Conservation (phyloP, 2,329 filamentous ascomycete genomes). For the Taxawa tesnikishii region DNA sequence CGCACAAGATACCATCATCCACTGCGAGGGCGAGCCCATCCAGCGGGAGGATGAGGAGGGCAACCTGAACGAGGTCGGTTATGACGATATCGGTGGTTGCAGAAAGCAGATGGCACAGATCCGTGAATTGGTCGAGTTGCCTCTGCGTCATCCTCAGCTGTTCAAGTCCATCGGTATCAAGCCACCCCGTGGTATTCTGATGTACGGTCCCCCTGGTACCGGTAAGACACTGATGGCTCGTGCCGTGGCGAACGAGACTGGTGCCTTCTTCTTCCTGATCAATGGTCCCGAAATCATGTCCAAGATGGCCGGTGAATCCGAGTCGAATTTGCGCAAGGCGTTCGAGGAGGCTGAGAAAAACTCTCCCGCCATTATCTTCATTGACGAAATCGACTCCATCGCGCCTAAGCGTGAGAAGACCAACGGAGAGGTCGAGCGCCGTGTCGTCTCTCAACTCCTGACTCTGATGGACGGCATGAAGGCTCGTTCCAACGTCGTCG, state of each 20-base stretch:
- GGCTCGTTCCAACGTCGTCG: slow-evolving; percentile 93
- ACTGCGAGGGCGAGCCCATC: slow-evolving; percentile 94
- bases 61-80: slow-evolving; percentile 97
- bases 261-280: slow-evolving; percentile 98
- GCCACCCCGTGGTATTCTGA: slow-evolving; percentile 92
- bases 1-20: slow-evolving; percentile 95
- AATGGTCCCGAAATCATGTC: slow-evolving; percentile 99
- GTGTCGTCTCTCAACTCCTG: slow-evolving; percentile 91
- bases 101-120: slow-evolving; percentile 99
- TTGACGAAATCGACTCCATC: slow-evolving; percentile 98
- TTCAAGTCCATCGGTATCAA: slow-evolving; percentile 99
- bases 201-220: slow-evolving; percentile 88
- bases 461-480: slow-evolving; percentile 99
- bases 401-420: slow-evolving; percentile 99
- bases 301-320: slow-evolving; percentile 99
- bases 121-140: slow-evolving; percentile 94
- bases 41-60: slow-evolving; percentile 98
- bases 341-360: slow-evolving; percentile 99
- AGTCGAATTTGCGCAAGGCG: slow-evolving; percentile 96
- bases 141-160: slow-evolving; percentile 89
- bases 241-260: slow-evolving; percentile 96
- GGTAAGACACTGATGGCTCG: slow-evolving; percentile 99
- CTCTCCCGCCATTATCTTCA: slow-evolving; percentile 98
- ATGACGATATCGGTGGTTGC: slow-evolving; percentile 98
- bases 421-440: slow-evolving; percentile 95